Evolutionary conservation across 2,329 filamentous ascomycete species (phyloP), one percentile per base, ranked within the genome.

Genomic region (Elsinoe arachidis): DNA sequence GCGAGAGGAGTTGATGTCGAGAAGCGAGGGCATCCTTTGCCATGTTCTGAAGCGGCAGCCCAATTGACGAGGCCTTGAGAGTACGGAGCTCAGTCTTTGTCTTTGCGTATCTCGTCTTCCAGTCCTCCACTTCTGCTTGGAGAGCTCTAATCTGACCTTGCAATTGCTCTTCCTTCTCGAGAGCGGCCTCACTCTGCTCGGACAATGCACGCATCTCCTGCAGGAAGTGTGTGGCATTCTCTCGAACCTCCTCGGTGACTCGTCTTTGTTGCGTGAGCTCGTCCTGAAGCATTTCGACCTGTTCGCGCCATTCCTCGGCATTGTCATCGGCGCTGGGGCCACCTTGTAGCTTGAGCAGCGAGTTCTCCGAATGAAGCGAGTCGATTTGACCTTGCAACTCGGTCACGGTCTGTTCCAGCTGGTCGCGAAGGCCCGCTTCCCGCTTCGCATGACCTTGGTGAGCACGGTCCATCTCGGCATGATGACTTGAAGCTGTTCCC

Each of bases 121-220:
- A 99, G 53, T 91, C 85, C 56, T 87, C 86, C 47, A 95, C 83
- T 68, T 97, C 90, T 19, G 82, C 78, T 71, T 96, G 89, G 5
- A 99, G 79, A 56, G 81, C 78, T 58, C 87, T 80, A 33, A 96
- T 85, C 46, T 87, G 87, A 61, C 80, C 81, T 56, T 87, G 83
- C 62, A 97, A 78, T 64, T 85, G 83, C 54, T 90, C 84, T 70
- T 97, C 91, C 63, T 85, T 86, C 63, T 95, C 90, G 70, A 88
- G 86, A 5, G 86, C 85, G 10, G 85, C 80, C 61, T 84, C 84
- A 65, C 87, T 93, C 63, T 90, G 86, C 63, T 90, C 81, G 4
- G 91, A 95, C 47, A 97, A 79, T 46, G 82, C 77, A 61, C 88
- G 85, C 93, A 97, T 99, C 71, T 99, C 93, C 61, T 82, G 80